Conservation (phyloP, 2,329 filamentous ascomycete genomes). For the Botrytis elliptica region DNA sequence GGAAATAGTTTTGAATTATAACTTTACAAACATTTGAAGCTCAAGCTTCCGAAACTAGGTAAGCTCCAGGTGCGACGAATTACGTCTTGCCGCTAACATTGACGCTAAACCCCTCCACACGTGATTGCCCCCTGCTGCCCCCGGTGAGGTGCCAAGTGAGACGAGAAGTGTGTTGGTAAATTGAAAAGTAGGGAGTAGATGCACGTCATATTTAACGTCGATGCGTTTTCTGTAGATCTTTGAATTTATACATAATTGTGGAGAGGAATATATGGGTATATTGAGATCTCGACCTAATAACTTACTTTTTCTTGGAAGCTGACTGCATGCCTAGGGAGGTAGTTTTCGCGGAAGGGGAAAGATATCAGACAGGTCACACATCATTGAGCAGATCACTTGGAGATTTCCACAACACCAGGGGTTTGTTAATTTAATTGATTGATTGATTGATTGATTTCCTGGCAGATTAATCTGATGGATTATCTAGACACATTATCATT, state of each 20-base stretch:
- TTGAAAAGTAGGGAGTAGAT: not conserved
- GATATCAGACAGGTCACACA: not conserved
- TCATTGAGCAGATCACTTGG: not conserved
- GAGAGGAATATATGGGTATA: not conserved
- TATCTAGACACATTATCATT: constrained; percentile 14
- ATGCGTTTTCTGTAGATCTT: constrained; percentile 1
- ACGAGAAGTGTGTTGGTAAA: not conserved
- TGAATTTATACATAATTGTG: not conserved
- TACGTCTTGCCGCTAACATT: constrained; percentile 15
- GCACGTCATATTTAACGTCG: constrained; percentile 10
- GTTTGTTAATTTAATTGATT: not conserved
- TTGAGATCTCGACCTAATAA: not conserved
- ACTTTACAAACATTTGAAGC: constrained; percentile 13
- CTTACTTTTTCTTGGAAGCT: not conserved
- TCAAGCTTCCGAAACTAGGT: constrained; percentile 6
- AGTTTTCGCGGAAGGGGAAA: not conserved
- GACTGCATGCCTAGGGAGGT: not conserved
- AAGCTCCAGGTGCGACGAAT: constrained; percentile 14
- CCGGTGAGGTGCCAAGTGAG: not conserved
- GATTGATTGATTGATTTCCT: constrained; percentile 14
- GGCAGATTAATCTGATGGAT: constrained; percentile 6
- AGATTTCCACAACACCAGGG: not conserved
- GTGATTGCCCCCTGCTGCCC: constrained; percentile 11
- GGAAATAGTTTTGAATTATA: constrained; percentile 2
- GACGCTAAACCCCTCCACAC: constrained; percentile 15